Evolutionary conservation across 139 green algal species (phyloP).

Genomic region (Auxenochlorella protothecoides): DNA sequence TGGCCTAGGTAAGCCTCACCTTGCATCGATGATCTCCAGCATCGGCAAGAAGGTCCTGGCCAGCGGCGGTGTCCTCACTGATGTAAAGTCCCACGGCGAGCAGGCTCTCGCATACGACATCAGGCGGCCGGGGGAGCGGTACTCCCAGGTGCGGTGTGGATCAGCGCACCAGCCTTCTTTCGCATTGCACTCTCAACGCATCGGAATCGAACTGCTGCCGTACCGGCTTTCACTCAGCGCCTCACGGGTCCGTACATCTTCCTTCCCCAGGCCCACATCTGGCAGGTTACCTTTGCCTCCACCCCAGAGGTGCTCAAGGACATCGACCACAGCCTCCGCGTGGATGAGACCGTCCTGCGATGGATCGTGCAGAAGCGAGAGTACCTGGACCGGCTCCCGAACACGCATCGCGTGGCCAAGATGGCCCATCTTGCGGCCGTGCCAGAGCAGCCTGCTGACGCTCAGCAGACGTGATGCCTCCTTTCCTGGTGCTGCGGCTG

Average conservation of each 20-base stretch:
- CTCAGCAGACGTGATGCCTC: conserved; percentile 1
- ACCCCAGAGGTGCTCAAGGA: conserved; percentile 26
- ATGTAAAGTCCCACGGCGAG: conserved; percentile 55
- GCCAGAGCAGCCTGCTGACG: neutral
- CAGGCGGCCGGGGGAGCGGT: conserved; percentile 34
- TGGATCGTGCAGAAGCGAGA: conserved; percentile 52
- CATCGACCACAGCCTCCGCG: conserved; percentile 47
- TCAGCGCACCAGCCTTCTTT: neutral
- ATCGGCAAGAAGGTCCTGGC: conserved; percentile 40
- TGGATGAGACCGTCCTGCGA: conserved; percentile 57
- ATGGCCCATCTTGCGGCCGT: conserved; percentile 7
- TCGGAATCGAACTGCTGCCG: neutral
- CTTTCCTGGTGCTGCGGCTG: neutral
- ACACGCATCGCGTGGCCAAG: conserved; percentile 19
- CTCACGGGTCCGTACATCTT: neutral
- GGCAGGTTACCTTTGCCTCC: conserved; percentile 66
- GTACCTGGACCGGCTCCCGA: conserved; percentile 16
- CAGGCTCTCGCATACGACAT: conserved; percentile 65
- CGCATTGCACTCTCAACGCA: neutral
- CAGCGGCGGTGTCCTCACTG: conserved; percentile 56
- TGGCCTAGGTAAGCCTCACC: conserved; percentile 10
- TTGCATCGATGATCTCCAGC: conserved; percentile 37
- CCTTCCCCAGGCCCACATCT: conserved; percentile 49
- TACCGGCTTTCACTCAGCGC: neutral
- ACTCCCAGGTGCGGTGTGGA: conserved; percentile 34